A percentile compares a stretch with the other conserved stretches of the same genome.
phyloP scores from a whole-genome alignment of 352 stramenopile genomes.

The Blastocystis sp. region DNA sequence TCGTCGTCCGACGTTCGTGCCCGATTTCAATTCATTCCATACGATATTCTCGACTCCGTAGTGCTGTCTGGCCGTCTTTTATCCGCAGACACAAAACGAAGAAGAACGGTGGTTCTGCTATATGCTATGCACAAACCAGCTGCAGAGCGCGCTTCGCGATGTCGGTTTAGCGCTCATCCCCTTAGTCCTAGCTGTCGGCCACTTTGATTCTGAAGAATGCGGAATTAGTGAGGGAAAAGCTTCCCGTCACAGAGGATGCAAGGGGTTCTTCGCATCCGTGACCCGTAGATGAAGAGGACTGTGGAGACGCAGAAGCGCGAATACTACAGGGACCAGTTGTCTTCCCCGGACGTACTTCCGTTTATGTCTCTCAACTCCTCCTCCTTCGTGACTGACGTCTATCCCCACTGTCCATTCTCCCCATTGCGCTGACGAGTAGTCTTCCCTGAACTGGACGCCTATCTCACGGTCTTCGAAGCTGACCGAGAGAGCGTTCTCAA shows the following conservation, averaged over 20 bases:
- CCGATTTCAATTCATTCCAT: conserved; percentile 33
- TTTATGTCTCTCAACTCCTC: conserved; percentile 47
- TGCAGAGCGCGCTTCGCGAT: neutral
- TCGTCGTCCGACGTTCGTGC: neutral
- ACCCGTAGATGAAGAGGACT: neutral
- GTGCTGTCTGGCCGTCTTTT: neutral
- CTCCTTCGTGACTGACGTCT: neutral
- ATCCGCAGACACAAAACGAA: neutral
- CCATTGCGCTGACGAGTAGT: neutral
- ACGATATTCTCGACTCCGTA: conserved; percentile 51
- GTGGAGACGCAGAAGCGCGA: conserved; percentile 36
- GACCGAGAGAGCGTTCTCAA: neutral
- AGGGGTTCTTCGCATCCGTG: neutral
- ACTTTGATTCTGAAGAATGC: neutral
- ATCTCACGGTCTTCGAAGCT: neutral
- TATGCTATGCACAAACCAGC: neutral
- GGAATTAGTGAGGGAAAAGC: neutral
- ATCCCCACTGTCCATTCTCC: neutral
- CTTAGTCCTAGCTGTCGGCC: conserved; percentile 21
- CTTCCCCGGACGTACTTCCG: conserved; percentile 30
- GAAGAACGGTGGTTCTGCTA: conserved; percentile 42
- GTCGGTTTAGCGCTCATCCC: neutral
- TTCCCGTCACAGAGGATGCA: conserved; percentile 37
- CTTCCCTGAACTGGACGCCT: neutral
- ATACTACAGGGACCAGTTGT: conserved; percentile 48